These are phyloP conservation scores for Alternaria sp. DNA, from an alignment of 2,329 filamentous ascomycete species.

Conservation along the genomic window DNA sequence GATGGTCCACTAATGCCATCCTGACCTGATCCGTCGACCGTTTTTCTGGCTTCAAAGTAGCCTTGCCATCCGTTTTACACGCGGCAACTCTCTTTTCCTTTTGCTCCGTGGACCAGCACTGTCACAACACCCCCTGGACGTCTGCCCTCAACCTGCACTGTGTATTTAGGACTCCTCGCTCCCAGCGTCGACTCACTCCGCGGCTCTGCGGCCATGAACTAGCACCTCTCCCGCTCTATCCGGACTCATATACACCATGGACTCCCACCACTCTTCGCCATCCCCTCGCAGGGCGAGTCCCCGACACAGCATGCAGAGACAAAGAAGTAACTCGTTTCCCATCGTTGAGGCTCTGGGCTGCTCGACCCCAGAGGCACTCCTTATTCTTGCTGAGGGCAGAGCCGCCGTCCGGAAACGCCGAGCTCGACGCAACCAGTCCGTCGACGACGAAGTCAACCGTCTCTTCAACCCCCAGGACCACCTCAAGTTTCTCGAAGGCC, in stretches of 20 bases:
- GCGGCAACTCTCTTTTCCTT: conserved; percentile 10
- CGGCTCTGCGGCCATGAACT: conserved; percentile 32
- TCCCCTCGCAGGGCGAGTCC: conserved; percentile 21
- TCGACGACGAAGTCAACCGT: conserved; percentile 23
- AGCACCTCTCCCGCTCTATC: conserved; percentile 21
- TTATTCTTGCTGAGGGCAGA: conserved; percentile 44
- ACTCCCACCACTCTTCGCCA: conserved; percentile 34
- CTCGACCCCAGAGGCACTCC: conserved; percentile 43
- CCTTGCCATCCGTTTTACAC: conserved; percentile 19
- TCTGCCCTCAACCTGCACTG: background rate
- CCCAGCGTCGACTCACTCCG: conserved; percentile 17
- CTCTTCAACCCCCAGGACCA: conserved; percentile 41
- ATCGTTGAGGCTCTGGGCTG: conserved; percentile 44
- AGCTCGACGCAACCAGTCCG: conserved; percentile 30
- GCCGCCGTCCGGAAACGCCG: conserved; percentile 43
- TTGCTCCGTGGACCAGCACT: conserved; percentile 1
- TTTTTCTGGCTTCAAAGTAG: conserved; percentile 28
- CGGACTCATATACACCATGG: conserved; percentile 29
- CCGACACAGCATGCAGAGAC: conserved; percentile 32
- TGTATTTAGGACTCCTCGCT: background rate
- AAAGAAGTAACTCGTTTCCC: conserved; percentile 46
- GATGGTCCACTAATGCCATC: conserved; percentile 34
- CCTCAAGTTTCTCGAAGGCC: conserved; percentile 34
- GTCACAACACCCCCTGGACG: background rate
- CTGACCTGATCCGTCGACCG: conserved; percentile 31